Conservation (phyloP, 179 eudicot species). For the Beta macrorhiza region DNA sequence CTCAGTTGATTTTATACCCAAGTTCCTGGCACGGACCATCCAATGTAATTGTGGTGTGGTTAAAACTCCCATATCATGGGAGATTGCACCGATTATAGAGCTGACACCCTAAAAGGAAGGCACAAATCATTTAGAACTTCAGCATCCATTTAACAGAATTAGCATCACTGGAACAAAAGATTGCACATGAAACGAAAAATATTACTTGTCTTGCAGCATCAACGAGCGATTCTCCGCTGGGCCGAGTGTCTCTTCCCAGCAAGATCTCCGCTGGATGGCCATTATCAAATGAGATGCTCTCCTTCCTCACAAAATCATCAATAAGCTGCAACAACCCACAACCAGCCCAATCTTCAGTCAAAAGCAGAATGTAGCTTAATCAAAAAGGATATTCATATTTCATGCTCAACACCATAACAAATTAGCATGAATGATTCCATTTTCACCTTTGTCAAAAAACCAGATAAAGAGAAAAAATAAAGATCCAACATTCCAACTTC, state of each 20-base stretch:
- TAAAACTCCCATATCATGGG: conserved; percentile 73
- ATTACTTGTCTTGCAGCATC: conserved; percentile 88
- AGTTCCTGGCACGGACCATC: conserved; percentile 95
- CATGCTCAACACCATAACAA: background rate
- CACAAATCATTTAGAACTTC: conserved; percentile 13
- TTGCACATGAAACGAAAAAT: conserved; percentile 5
- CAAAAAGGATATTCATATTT: background rate
- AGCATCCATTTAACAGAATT: background rate
- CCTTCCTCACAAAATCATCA: conserved; percentile 70
- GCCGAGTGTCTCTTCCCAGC: conserved; percentile 95
- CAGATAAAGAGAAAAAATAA: background rate
- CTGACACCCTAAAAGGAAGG: conserved; percentile 59
- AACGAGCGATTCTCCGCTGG: conserved; percentile 81
- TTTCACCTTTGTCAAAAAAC: background rate
- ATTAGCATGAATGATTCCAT: background rate
- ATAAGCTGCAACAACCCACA: conserved; percentile 50
- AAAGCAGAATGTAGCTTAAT: background rate
- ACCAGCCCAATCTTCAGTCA: background rate
- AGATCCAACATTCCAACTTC: background rate
- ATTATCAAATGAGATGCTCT: conserved; percentile 55
- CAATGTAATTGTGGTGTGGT: conserved; percentile 97
- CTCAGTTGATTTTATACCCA: conserved; percentile 70
- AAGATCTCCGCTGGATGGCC: conserved; percentile 49
- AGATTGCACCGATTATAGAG: conserved; percentile 63
- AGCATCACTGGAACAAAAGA: background rate